Evolutionary conservation across 1,139 yeast species (phyloP), one percentile per base, ranked within the genome.

Genomic region (Debaryomyces robertsiae): DNA sequence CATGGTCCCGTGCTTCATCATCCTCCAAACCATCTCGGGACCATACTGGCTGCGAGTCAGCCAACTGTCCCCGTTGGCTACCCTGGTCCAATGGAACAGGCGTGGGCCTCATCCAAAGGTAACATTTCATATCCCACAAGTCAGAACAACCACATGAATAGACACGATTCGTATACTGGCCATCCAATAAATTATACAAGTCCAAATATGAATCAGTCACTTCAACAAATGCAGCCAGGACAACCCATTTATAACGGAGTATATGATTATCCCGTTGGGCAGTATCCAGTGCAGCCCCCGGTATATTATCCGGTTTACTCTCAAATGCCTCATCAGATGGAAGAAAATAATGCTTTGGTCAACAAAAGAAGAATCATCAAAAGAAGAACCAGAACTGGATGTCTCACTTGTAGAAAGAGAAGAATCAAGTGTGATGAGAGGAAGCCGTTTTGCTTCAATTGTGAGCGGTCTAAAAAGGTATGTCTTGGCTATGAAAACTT

Each of bases 351-450:
- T 46, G 67, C 66, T 19, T 60, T 61, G 48, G 48, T 71, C 43
- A 72, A 65, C 54, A 73, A 69, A 46, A 50, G 77, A 38, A 58
- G 73, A 42, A 69, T 68, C 31, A 70, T 73, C 30, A 70, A 71
- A 59, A 60, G 79, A 49, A 65, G 85, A 53, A 84, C 91, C 3
- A 73, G 85, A 57, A 82, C 91, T 0, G 93, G 93, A 2, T 84
- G 93, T 55, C 58, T 83, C 42, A 84, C 91, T 0, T 84, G 93
- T 55, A 69, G 91, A 32, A 78, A 79, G 52, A 68, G 91, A 53
- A 67, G 90, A 46, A 83, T 84, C 49, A 79, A 79, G 57, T 84
- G 93, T 63, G 93, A 84, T 57, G 93, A 84, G 60, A 64, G 83
- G 38, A 84, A 82, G 50, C 93, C 93, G 1, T 73, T 75, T 39